Evolutionary conservation across 2,329 filamentous ascomycete genomes (phyloP), one percentile per base, ranked within the genome.

Genomic region (Xylariaceae sp.): DNA sequence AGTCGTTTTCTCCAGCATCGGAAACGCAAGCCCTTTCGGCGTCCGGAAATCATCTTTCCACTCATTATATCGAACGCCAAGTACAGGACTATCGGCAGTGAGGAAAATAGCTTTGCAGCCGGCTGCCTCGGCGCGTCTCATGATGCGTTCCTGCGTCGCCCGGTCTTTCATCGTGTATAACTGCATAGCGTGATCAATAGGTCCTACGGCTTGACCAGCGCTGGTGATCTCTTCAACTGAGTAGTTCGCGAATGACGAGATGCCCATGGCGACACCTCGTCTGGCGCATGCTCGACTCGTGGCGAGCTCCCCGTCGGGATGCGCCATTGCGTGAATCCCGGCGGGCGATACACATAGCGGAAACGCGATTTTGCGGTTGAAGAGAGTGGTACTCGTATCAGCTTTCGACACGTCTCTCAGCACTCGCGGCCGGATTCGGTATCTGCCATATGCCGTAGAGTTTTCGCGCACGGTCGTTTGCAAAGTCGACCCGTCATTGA

Each of bases 271-370:
- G 9, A 78, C 59, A 68, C 70, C 0, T 19, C 40, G 18, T 31
- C 30, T 42, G 10, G 40, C 40, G 22, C 40, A 42, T 12, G 76
- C 77, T 3, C 71, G 66, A 0, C 73, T 73, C 0, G 74, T 77
- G 0, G 70, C 78, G 1, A 73, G 47, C 55, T 81, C 78, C 10
- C 77, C 78, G 32, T 79, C 76, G 0, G 68, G 63, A 53, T 80
- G 77, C 1, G 77, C 77, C 11, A 80, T 66, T 32, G 69, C 67
- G 51, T 81, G 77, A 61, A 78, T 75, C 2, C 76, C 79, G 0
- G 77, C 71, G 0, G 78, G 79, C 3, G 73, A 71, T 36, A 82
- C 74, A 11, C 76, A 76, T 2, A 83, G 64, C 0, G 80, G 79
- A 2, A 82, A 68, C 1, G 69, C 60, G 44, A 75, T 69, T 58